Base-by-base conservation (phyloP, 805 yeast species). In the Pichia paraexigua region DNA sequence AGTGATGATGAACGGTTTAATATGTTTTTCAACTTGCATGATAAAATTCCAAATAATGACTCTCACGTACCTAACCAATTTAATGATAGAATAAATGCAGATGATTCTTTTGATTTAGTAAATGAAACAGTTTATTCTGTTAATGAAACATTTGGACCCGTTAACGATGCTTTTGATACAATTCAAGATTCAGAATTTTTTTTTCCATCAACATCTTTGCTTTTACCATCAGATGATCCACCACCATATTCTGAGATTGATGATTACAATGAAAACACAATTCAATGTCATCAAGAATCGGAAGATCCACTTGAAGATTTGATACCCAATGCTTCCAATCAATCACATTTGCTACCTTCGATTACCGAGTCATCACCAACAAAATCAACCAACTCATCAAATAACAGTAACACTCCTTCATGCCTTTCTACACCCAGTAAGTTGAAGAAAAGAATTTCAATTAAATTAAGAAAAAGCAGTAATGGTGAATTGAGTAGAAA, bases 241-340 rank as follows among this genome's bases (percentile, higher is more conserved):
- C 53, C 53, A 6, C 50, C 53, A 1, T 51, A 51, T 17, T 41
- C 48, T 20, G 50, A 47, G 24, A 6, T 47, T 20, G 53, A 51
- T 43, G 24, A 15, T 13, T 30, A 12, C 7, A 3, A 4, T 30
- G 35, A 30, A 13, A 30, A 30, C 13, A 13, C 35, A 30, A 12
- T 3, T 4, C 3, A 12, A 12, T 15, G 2, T 30, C 12, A 43
- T 32, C 17, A 32, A 28, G 15, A 25, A 9, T 18, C 5, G 11
- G 35, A 25, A 18, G 20, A 21, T 15, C 6, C 25, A 28, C 8
- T 6, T 18, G 46, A 35, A 35, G 3, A 3, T 12, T 15, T 12
- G 1, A 13, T 30, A 3, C 12, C 35, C n/a, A 13, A 3, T 13
- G 6, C 6, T 3, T 12, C 35, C n/a, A 12, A 12, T 30, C 3